Evolutionary conservation across 306 rosid genomes (phyloP), one percentile per base, ranked within the genome.

Genomic region (Trifolium repens): DNA sequence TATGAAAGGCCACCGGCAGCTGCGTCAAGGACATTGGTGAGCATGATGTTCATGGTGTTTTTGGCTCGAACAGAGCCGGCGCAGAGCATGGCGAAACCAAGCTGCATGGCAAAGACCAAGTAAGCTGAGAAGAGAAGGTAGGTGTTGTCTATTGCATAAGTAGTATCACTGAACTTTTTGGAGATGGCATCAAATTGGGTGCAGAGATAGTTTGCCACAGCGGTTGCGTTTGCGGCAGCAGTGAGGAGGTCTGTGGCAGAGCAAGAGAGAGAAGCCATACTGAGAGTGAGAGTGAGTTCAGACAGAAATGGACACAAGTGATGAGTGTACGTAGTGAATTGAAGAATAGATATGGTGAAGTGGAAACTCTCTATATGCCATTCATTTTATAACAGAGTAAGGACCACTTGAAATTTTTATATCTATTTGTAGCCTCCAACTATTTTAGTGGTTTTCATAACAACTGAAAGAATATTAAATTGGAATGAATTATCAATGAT

Each of bases 31-130:
- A 92, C 94, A 78, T 92, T 92, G 81, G 96, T 92, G 78, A 92
- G 97, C 97, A 90, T 92, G 83, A 92, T 92, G 88, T 92, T 92
- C 96, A 90, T 92, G 70, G 92, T 90, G 84, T 92, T 92, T 47
- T 92, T 92, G 79, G 97, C 96, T 0, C 96, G 91, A 55, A 90
- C 98, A 3, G 96, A 90, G 44, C 98, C 92, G 9, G 98, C 98
- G 16, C 96, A 92, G 17, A 92, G 91, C 97, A 92, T 90, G 78
- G 97, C 94, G 19, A 92, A 92, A n/a, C 97, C 97, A 0, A 92
- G 96, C 78, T 92, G 96, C 97, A 92, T 92, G 81, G 97, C 91
- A 73, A 92, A 92, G 49, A 92, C 97, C 1, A 92, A 87, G 57
- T 92, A 92, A 7, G 97, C 96, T 0, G 97, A 92, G 85, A 92